phyloP scores from a whole-genome alignment of 2,329 filamentous ascomycete species.

The Fusarium albidum region DNA sequence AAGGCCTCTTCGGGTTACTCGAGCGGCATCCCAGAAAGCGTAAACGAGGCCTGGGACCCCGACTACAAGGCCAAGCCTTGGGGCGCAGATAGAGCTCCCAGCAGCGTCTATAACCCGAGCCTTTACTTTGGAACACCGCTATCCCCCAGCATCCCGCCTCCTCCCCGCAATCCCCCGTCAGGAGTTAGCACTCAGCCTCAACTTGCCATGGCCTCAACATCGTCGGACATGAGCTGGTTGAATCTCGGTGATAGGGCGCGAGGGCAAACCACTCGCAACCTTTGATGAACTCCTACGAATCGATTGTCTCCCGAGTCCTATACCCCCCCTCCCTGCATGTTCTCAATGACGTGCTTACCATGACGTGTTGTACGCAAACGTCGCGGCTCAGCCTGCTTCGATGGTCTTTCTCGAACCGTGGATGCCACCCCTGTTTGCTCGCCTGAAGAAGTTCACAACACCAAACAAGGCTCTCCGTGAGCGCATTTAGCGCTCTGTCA shows the following conservation, averaged over 20 bases:
- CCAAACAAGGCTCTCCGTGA: constrained; percentile 7
- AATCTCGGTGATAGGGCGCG: constrained; percentile 66
- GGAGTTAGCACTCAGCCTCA: constrained; percentile 59
- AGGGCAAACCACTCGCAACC: constrained; percentile 31
- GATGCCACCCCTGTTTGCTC: constrained; percentile 5
- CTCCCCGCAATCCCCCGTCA: constrained; percentile 43
- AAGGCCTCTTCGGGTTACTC: constrained; percentile 64
- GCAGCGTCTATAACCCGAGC: constrained; percentile 59
- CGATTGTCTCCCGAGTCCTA: constrained; percentile 3
- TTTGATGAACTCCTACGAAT: constrained; percentile 32
- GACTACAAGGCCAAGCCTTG: constrained; percentile 55
- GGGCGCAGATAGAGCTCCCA: constrained; percentile 59
- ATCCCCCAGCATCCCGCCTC: constrained; percentile 45
- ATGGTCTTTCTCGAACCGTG: constrained; percentile 7
- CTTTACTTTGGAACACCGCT: constrained; percentile 54
- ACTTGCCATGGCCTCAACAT: constrained; percentile 57
- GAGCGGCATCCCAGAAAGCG: constrained; percentile 71
- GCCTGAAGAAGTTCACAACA: constrained; percentile 8
- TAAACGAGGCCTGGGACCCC: constrained; percentile 64
- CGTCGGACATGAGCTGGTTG: constrained; percentile 81
- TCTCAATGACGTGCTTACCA: constrained; percentile 29
- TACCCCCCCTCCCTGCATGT: constrained; percentile 18
- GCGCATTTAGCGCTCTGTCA: constrained; percentile 26
- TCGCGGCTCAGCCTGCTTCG: not conserved
- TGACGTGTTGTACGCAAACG: constrained; percentile 23